Percentiles rank a stretch among this genome's conserved stretches.
These are phyloP conservation scores for Emmonsiellopsis sp. DNA, from an alignment of 2,329 filamentous ascomycete genomes.

Conservation along the genomic window DNA sequence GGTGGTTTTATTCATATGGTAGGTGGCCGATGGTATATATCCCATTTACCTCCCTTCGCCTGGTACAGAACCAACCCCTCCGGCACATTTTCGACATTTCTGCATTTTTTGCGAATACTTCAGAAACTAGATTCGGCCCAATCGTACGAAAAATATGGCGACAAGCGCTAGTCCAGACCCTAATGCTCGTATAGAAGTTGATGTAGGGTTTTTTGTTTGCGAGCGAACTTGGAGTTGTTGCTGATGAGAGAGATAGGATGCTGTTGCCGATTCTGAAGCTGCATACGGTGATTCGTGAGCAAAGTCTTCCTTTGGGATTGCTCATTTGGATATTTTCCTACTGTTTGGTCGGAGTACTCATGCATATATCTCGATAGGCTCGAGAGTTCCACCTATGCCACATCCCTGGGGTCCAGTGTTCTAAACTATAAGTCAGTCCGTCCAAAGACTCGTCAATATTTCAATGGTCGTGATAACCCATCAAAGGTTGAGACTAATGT, in stretches of 20 bases:
- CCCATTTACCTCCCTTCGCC: no score
- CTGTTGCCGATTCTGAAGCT: neutral
- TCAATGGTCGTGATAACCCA: neutral
- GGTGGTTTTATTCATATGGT: no score
- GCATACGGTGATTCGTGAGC: constrained; percentile 3
- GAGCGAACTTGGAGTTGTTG: neutral
- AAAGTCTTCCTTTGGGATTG: neutral
- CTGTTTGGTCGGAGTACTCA: neutral
- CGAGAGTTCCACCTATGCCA: constrained; percentile 8
- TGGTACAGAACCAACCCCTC: no score
- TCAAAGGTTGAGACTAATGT: neutral
- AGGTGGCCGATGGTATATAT: no score
- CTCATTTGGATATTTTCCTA: neutral
- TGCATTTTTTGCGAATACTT: no score
- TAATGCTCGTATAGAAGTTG: neutral
- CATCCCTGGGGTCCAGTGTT: neutral
- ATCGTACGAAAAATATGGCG: no score
- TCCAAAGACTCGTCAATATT: neutral
- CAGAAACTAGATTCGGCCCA: no score
- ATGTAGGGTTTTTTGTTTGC: neutral
- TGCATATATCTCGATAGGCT: neutral
- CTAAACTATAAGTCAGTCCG: constrained; percentile 2
- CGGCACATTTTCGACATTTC: no score
- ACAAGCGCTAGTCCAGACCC: neutral
- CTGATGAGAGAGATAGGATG: neutral